phyloP scores from a whole-genome alignment of 2,329 filamentous ascomycete species.

The Calonectria pteridis region DNA sequence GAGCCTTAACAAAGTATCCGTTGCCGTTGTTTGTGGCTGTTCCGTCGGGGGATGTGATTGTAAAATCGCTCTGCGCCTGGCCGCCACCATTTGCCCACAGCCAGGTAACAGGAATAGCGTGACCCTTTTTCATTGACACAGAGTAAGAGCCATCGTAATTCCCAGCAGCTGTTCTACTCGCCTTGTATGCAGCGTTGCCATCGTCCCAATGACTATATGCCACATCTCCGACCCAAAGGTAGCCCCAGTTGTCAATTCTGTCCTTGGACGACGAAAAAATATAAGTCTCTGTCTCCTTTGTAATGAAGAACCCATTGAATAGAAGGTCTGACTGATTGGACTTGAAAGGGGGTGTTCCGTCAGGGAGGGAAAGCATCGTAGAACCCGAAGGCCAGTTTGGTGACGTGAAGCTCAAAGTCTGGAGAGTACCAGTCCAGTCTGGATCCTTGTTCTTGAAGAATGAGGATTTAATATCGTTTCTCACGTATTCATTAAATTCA shows the following conservation, averaged over 20 bases:
- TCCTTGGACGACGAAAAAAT: background rate
- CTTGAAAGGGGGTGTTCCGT: background rate
- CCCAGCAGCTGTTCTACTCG: background rate
- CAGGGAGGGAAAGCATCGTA: background rate
- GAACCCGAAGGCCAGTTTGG: background rate
- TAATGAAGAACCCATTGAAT: conserved; percentile 14
- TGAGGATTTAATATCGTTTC: background rate
- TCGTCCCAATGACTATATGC: conserved; percentile 7
- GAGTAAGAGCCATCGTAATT: background rate
- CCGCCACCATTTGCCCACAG: conserved; percentile 6
- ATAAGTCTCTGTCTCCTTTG: background rate
- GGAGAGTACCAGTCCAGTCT: background rate
- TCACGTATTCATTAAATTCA: background rate
- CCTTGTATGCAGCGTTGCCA: background rate
- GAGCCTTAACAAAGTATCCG: background rate
- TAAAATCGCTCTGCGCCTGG: background rate
- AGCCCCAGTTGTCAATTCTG: conserved; percentile 11
- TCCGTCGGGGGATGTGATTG: background rate
- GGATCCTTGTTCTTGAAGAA: background rate
- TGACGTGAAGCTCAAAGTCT: background rate
- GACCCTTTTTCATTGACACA: background rate
- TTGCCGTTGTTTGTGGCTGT: background rate
- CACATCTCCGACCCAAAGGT: background rate
- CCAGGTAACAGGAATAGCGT: conserved; percentile 8
- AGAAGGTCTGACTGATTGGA: background rate